Conservation (phyloP, 192 early-diverging fungal species). For the Helicostylum pulchrum region DNA sequence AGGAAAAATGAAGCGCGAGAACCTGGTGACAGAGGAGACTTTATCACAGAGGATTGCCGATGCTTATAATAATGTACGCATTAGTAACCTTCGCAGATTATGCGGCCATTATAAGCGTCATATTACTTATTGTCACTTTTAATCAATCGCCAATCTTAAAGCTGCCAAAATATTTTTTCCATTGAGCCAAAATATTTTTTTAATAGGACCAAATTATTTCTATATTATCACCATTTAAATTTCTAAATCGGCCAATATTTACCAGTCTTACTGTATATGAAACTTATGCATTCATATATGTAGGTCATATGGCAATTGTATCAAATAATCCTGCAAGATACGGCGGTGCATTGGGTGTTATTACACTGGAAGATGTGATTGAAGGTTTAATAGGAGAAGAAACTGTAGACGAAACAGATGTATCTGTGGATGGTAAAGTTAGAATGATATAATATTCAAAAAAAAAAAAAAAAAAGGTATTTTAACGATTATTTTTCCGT, state of each 20-base stretch:
- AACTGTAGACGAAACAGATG: constrained; percentile 30
- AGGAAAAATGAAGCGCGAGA: constrained; percentile 8
- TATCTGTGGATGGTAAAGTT: constrained; percentile 23
- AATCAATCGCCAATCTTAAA: too few relatives aligned
- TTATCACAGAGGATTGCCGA: constrained; percentile 5
- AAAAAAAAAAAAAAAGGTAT: neutral
- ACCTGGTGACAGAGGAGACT: neutral
- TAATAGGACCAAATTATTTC: neutral
- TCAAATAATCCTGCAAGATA: constrained; percentile 47
- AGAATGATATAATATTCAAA: neutral
- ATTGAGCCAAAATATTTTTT: neutral
- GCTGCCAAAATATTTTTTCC: constrained; percentile 6
- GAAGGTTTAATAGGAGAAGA: constrained; percentile 78
- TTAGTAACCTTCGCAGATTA: constrained; percentile 6
- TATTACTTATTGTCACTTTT: too few relatives aligned
- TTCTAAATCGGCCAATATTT: too few relatives aligned
- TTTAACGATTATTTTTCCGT: too few relatives aligned
- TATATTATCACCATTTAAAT: constrained; percentile 3
- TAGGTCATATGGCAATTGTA: constrained; percentile 72
- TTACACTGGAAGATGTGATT: constrained; percentile 81
- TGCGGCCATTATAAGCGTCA: too few relatives aligned
- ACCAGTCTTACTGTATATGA: neutral
- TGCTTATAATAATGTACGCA: constrained; percentile 6
- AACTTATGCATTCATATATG: neutral
- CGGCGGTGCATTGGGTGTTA: constrained; percentile 61